Base-by-base conservation (phyloP, 2,329 filamentous ascomycete species). In the Huntiella abstrusa region DNA sequence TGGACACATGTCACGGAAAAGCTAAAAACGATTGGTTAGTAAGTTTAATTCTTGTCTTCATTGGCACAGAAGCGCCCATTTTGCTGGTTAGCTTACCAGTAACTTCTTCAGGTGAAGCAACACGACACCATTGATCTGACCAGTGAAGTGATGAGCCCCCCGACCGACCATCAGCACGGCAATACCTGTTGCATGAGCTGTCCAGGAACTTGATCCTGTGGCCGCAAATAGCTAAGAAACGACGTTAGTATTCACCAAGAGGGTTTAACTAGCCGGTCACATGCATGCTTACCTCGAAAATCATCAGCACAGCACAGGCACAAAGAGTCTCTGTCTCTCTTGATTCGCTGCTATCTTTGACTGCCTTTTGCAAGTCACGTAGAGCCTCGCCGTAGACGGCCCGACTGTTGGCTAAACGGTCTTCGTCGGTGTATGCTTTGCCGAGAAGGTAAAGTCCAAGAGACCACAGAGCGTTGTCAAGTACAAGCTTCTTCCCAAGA, bases 241-340 rank as follows among this genome's bases (percentile, higher is more conserved):
- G 16, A 13, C 11, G n/a, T 42, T 43, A 34, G 17, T 33, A 17
- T 43, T 12, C 35, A n/a, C 33, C 32, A 15, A 13, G 6, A 1
- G 2, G 22, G 38, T 40, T 40, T 6, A 8, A 40, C 5, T 11
- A 42, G 19, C 6, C 17, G 13, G 19, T 12, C 13, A 45, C 13
- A 45, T 8, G 12, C 22, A 28, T 28, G 22, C 22, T 28, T 54
- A 64, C 60, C 58, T 64, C 63, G 33, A 59, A 64, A 12, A 62
- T 53, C 45, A 62, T 62, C 36, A 65, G 52, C 35, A 66, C 51
- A 52, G 65, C 63, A 39, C 61, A 57, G 2, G 66, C 54, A 45
- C 60, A 64, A 19, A 64, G 53, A n/a, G 63, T 66, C 53, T 65
- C 63, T 1, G 60, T 55, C 11, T 59, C 54, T 49, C 55, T 60